Conservation (phyloP, 208 protist genomes). For the Leishmania major region DNA sequence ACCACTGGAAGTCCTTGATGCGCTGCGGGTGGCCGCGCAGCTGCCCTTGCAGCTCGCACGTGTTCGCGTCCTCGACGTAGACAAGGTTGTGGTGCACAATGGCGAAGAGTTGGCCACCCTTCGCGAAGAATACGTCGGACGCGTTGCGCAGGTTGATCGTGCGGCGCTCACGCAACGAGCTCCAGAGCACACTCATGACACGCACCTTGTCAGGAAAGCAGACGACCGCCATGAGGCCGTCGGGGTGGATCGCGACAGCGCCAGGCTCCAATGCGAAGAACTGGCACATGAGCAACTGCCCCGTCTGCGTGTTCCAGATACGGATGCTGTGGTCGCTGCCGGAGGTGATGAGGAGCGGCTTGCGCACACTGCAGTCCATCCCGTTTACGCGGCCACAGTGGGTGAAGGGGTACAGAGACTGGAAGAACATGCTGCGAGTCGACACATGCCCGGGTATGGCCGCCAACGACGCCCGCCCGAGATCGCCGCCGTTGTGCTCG, state of each 20-base stretch:
- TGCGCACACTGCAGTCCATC: constrained; percentile 93
- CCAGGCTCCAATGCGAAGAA: constrained; percentile 87
- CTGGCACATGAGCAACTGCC: constrained; percentile 87
- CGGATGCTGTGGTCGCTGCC: constrained; percentile 92
- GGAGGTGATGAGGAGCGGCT: constrained; percentile 94
- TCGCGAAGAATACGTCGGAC: constrained; percentile 88
- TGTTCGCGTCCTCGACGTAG: constrained; percentile 93
- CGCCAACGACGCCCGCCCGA: constrained; percentile 13
- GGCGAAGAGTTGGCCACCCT: constrained; percentile 95
- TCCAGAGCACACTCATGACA: constrained; percentile 95
- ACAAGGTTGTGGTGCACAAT: constrained; percentile 93
- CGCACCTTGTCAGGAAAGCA: constrained; percentile 95
- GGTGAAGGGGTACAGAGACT: constrained; percentile 80
- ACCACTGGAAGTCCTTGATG: constrained; percentile 87
- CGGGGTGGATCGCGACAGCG: constrained; percentile 94
- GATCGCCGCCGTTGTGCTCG: neutral
- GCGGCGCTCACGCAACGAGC: constrained; percentile 87
- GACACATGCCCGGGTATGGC: neutral
- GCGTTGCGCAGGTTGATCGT: constrained; percentile 91
- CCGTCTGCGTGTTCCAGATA: constrained; percentile 95
- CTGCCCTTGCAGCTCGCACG: constrained; percentile 91
- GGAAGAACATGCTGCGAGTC: constrained; percentile 45
- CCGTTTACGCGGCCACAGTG: constrained; percentile 89
- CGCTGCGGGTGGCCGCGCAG: constrained; percentile 94
- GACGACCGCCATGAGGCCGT: constrained; percentile 93